Evolutionary conservation across 2,329 filamentous ascomycete genomes (phyloP), one percentile per base, ranked within the genome.

Genomic region (Fusarium nodosum): DNA sequence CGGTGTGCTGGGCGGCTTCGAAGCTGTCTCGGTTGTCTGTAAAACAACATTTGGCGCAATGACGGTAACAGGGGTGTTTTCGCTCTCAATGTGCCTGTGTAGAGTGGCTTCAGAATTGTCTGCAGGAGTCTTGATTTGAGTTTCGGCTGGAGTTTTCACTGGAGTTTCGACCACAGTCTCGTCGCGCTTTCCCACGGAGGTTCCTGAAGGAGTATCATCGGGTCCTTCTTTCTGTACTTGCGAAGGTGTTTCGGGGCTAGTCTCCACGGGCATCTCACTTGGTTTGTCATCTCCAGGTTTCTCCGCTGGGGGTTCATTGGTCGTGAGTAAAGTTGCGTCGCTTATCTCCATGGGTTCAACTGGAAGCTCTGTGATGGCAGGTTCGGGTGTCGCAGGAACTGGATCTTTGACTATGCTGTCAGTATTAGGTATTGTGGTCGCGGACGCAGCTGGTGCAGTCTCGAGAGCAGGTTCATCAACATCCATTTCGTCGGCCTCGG

Each of bases 1-100:
- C 6, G 84, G 83, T 10, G 82, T 86, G 61, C 81, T 86, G 0
- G 80, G 80, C 8, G 75, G 74, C 31, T 74, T 82, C n/a, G 77
- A 76, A 30, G 56, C 73, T n/a, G 60, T 56, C 47, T 79, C 78
- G 10, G 68, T 74, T 7, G 73, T 74, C 63, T 78, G 77, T 28
- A 74, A 54, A 3, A 73, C 60, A 24, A 69, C 53, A 33, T 62
- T 64, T 2, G 69, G 62, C 16, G 64, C 50, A 13, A 59, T 26
- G 16, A 60, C 48, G 45, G 59, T 16, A 55, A 56, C 34, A 42
- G 59, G 42, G 18, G 41, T 31, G 7, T 31, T 36, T 24, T 64
- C 48, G 20, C n/a, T 50, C 20, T 18, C 39, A 9, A 13, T 58
- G 33, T 46, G 66, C 47, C 50, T 48, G 20, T 38, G 30, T 5